These are phyloP conservation scores for Kuraishia piskuri DNA, from an alignment of 805 yeast genomes.

Conservation along the genomic window DNA sequence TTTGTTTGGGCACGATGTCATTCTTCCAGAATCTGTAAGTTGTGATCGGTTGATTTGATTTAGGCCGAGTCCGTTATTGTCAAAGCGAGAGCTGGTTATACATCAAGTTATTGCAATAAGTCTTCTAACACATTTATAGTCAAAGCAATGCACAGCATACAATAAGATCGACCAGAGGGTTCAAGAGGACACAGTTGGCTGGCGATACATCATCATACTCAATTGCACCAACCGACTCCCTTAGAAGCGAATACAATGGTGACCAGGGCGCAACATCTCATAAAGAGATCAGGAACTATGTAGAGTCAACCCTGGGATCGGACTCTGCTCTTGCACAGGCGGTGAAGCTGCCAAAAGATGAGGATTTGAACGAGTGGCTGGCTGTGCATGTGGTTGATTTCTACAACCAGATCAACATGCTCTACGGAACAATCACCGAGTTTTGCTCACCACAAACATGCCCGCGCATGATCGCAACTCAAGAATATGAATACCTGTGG, in stretches of 20 bases:
- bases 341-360: conserved; percentile 88
- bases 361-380: conserved; percentile 87
- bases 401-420: conserved; percentile 92
- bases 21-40: conserved; percentile 10
- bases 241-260: conserved; percentile 9
- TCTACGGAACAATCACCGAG: conserved; percentile 91
- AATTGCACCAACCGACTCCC: conserved; percentile 3
- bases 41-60: no score
- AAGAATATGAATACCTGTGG: conserved; percentile 95
- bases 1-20: conserved; percentile 6
- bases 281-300: conserved; percentile 75
- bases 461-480: conserved; percentile 97
- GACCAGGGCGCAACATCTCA: conserved; percentile 33
- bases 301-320: conserved; percentile 92
- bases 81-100: no score
- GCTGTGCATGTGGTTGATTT: conserved; percentile 98
- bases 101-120: background rate
- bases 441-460: conserved; percentile 94
- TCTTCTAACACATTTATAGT: background rate
- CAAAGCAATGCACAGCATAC: conserved; percentile 9
- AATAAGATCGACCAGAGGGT: conserved; percentile 24
- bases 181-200: conserved; percentile 20
- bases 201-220: conserved; percentile 10
- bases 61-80: background rate
- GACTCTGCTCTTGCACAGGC: conserved; percentile 89